These are phyloP conservation scores for Taxillus chinensis DNA, from an alignment of 164 flowering plant genomes.

Conservation along the genomic window DNA sequence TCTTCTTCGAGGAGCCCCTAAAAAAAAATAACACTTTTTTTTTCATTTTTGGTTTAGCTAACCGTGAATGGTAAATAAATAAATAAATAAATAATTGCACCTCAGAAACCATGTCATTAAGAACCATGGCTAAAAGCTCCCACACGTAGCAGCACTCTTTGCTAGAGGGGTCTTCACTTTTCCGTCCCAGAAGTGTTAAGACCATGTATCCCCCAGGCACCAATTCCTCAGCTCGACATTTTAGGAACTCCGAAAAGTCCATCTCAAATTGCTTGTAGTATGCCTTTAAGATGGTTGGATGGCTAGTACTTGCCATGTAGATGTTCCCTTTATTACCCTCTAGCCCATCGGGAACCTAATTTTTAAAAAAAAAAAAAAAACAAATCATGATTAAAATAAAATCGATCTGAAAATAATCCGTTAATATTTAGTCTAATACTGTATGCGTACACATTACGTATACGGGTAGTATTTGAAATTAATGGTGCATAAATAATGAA, in stretches of 20 bases:
- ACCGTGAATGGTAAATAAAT: background rate
- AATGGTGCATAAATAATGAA: background rate
- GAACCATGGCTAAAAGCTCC: conserved; percentile 33
- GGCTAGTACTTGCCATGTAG: conserved; percentile 33
- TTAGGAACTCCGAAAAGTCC: conserved; percentile 40
- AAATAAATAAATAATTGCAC: conserved; percentile 9
- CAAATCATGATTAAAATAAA: too few relatives aligned
- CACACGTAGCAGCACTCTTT: conserved; percentile 25
- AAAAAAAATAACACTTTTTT: too few relatives aligned
- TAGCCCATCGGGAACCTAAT: conserved; percentile 41
- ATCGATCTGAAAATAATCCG: background rate
- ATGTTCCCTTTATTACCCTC: conserved; percentile 40
- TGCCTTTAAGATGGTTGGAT: conserved; percentile 24
- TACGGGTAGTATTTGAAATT: background rate
- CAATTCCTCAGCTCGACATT: conserved; percentile 37
- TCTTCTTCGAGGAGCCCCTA: conserved; percentile 47
- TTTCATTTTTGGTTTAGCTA: too few relatives aligned
- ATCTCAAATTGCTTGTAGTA: conserved; percentile 35
- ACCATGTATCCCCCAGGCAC: conserved; percentile 44
- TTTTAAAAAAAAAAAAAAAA: too few relatives aligned
- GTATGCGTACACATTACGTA: too few relatives aligned
- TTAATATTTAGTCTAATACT: too few relatives aligned
- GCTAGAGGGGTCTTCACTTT: conserved; percentile 23
- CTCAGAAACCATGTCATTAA: conserved; percentile 39
- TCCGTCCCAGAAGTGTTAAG: conserved; percentile 37